Percentiles rank a stretch among this genome's conserved stretches.
phyloP scores from a whole-genome alignment of 805 yeast species.

The Starmerella lactis-condensi region DNA sequence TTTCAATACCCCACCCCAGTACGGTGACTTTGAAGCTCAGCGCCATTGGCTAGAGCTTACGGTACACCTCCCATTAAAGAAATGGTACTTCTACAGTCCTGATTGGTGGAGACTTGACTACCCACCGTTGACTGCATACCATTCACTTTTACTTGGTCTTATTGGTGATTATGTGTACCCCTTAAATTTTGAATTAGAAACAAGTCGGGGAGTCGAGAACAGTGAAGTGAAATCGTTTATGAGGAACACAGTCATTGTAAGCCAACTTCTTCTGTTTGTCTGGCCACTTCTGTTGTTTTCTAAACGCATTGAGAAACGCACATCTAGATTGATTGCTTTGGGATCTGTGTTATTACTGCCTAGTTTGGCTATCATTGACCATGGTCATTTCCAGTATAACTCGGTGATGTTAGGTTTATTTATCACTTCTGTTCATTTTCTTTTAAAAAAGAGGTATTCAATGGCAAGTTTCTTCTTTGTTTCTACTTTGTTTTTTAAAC shows the following conservation, averaged over 20 bases:
- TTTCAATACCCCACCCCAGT: slow-evolving; percentile 47
- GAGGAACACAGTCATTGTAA: slow-evolving; percentile 60
- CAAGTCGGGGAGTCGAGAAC: slow-evolving; percentile 60
- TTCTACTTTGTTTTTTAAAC: slow-evolving; percentile 66
- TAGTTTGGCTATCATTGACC: slow-evolving; percentile 64
- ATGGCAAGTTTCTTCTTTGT: slow-evolving; percentile 64
- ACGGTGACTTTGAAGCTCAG: slow-evolving; percentile 95
- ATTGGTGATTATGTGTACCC: slow-evolving; percentile 48
- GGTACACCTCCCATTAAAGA: slow-evolving; percentile 42
- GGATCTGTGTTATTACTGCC: slow-evolving; percentile 77
- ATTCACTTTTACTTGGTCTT: slow-evolving; percentile 58
- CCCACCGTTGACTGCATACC: slow-evolving; percentile 92
- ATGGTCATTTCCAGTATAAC: slow-evolving; percentile 94
- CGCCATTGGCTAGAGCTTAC: slow-evolving; percentile 96
- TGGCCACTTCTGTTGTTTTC: slow-evolving; percentile 47
- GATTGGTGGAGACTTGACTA: slow-evolving; percentile 94
- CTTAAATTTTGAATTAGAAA: slow-evolving; percentile 56
- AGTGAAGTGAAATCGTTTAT: slow-evolving; percentile 56
- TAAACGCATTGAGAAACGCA: neutral
- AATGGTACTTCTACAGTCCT: slow-evolving; percentile 83
- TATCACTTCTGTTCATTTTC: slow-evolving; percentile 44
- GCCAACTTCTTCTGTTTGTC: slow-evolving; percentile 55
- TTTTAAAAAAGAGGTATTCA: slow-evolving; percentile 40
- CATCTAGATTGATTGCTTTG: slow-evolving; percentile 54
- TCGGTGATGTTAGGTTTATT: slow-evolving; percentile 85